Evolutionary conservation across 768 basidiomycete genomes (phyloP).

Genomic region (Leccinellum rugosiceps): DNA sequence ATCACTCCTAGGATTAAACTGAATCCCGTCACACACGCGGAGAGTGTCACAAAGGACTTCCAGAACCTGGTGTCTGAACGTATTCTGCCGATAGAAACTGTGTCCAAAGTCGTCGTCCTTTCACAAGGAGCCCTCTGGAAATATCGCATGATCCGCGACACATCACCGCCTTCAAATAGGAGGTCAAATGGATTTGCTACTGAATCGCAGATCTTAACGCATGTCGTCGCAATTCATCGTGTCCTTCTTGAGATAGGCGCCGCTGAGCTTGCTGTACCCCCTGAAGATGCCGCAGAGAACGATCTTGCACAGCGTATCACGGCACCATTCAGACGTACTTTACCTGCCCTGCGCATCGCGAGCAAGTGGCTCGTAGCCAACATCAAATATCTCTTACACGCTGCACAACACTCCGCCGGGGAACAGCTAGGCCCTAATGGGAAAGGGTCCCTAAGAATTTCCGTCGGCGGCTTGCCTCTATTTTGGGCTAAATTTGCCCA

Average conservation of each 20-base stretch:
- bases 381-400: slow-evolving; percentile 58
- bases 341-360: slow-evolving; percentile 84
- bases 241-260: slow-evolving; percentile 64
- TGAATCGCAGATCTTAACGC: slow-evolving; percentile 65
- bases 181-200: slow-evolving; percentile 30
- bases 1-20: slow-evolving; percentile 32
- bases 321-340: slow-evolving; percentile 77
- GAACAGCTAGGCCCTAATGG: slow-evolving; percentile 5
- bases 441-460: slow-evolving; percentile 17
- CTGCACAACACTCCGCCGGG: slow-evolving; percentile 32
- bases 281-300: slow-evolving; percentile 50
- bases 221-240: slow-evolving; percentile 63
- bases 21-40: slow-evolving; percentile 47
- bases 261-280: slow-evolving; percentile 54
- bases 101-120: slow-evolving; percentile 69
- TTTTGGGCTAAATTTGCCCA: slow-evolving; percentile 76
- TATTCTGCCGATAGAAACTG: slow-evolving; percentile 68
- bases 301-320: slow-evolving; percentile 81
- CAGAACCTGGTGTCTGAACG: slow-evolving; percentile 60
- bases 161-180: slow-evolving; percentile 30
- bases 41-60: slow-evolving; percentile 55
- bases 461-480: slow-evolving; percentile 36
- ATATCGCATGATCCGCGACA: slow-evolving; percentile 67
- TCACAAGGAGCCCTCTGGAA: slow-evolving; percentile 84
- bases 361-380: slow-evolving; percentile 88